A percentile compares a stretch with the other conserved stretches of the same genome.
Evolutionary conservation across 768 basidiomycete species (phyloP).

Genomic region (Leccinum arenicola): DNA sequence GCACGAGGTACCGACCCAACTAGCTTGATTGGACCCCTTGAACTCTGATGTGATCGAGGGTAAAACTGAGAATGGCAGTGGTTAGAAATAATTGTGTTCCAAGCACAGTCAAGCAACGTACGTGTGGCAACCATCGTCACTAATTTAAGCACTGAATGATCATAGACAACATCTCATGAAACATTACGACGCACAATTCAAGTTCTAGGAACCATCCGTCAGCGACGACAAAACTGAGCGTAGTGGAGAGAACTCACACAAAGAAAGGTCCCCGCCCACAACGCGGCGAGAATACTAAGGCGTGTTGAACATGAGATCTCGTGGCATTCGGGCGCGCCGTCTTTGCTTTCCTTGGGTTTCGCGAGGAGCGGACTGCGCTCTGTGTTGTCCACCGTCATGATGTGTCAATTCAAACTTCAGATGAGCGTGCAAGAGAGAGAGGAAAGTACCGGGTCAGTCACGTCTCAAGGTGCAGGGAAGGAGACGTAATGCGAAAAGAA

Average conservation of each 20-base stretch:
- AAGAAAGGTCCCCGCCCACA: constrained; percentile 71
- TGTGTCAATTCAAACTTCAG: not conserved
- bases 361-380: constrained; percentile 31
- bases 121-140: constrained; percentile 27
- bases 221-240: not conserved
- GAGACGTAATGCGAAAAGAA: not conserved
- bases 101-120: not conserved
- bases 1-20: constrained; percentile 28
- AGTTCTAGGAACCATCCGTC: not conserved
- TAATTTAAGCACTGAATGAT: not conserved
- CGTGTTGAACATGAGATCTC: constrained; percentile 58
- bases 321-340: constrained; percentile 43
- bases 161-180: not conserved
- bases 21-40: constrained; percentile 27
- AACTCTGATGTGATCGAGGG: constrained; percentile 24
- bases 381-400: constrained; percentile 6
- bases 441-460: not conserved
- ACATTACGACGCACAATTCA: not conserved
- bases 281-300: constrained; percentile 61
- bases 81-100: constrained; percentile 1
- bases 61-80: not conserved
- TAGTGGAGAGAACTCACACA: constrained; percentile 45
- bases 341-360: not conserved
- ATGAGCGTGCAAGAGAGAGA: not conserved
- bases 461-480: not conserved